These are phyloP conservation scores for Nowakowskiella sp. DNA, from an alignment of 192 early-diverging fungal species.

Conservation along the genomic window DNA sequence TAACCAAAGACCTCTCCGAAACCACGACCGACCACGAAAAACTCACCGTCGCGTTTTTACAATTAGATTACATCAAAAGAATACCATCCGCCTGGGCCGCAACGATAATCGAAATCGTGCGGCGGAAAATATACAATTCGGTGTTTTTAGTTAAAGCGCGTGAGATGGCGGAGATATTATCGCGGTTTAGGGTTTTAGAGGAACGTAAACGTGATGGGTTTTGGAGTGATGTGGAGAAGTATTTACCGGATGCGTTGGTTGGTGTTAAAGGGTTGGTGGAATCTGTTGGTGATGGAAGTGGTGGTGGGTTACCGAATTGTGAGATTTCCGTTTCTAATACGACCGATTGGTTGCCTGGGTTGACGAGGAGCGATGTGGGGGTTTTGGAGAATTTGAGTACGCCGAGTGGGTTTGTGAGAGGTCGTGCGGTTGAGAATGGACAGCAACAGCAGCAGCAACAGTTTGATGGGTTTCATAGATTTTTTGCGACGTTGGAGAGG, in stretches of 20 bases:
- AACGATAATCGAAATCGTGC: slow-evolving; percentile 37
- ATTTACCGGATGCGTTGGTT: slow-evolving; percentile 28
- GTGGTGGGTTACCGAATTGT: slow-evolving; percentile 30
- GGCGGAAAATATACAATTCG: slow-evolving; percentile 16
- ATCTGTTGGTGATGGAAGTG: background rate
- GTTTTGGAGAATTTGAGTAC: too few relatives aligned
- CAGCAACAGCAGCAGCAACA: too few relatives aligned
- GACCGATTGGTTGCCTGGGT: slow-evolving; percentile 27
- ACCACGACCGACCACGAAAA: too few relatives aligned
- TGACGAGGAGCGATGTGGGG: slow-evolving; percentile 25
- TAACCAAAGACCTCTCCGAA: too few relatives aligned
- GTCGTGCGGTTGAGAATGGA: too few relatives aligned
- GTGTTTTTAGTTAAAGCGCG: slow-evolving; percentile 29
- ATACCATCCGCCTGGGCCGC: slow-evolving; percentile 47
- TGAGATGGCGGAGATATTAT: slow-evolving; percentile 32
- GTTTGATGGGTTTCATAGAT: too few relatives aligned
- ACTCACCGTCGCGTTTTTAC: slow-evolving; percentile 39
- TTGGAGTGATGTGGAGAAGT: slow-evolving; percentile 29
- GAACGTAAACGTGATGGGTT: slow-evolving; percentile 31
- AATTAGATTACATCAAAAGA: slow-evolving; percentile 42
- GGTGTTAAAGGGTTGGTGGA: slow-evolving; percentile 20
- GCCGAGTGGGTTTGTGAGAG: too few relatives aligned
- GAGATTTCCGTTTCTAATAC: slow-evolving; percentile 30
- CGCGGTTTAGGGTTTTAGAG: slow-evolving; percentile 24
- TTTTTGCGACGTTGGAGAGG: too few relatives aligned